phyloP scores from a whole-genome alignment of 1,139 yeast genomes.

The Sugiyamaella grinbergsii region DNA sequence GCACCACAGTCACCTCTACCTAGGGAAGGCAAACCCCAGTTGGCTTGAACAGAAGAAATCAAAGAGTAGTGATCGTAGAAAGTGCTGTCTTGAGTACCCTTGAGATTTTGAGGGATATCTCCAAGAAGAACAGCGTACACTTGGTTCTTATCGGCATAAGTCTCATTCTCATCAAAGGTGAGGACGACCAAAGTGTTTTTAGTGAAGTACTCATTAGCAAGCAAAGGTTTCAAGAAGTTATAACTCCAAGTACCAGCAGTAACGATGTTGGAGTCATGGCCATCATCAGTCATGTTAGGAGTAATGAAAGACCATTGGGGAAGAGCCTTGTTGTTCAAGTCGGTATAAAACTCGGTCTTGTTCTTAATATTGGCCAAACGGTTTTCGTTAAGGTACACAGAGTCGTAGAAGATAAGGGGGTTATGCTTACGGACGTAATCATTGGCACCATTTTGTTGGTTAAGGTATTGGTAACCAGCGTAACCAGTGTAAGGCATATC shows the following conservation, averaged over 20 bases:
- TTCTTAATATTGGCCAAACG: constrained; percentile 50
- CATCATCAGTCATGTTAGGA: constrained; percentile 55
- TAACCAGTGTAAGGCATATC: constrained; percentile 53
- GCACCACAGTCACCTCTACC: constrained; percentile 54
- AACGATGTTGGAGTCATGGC: constrained; percentile 50
- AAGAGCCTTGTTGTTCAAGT: constrained; percentile 44
- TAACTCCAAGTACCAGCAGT: constrained; percentile 51
- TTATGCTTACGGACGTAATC: constrained; percentile 55
- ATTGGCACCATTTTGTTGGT: constrained; percentile 47
- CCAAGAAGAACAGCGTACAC: constrained; percentile 51
- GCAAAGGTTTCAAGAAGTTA: constrained; percentile 47
- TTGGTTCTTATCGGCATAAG: constrained; percentile 47
- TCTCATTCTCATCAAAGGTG: constrained; percentile 53
- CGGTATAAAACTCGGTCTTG: constrained; percentile 48
- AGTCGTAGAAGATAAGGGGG: constrained; percentile 49
- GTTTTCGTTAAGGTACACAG: constrained; percentile 40
- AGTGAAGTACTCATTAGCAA: constrained; percentile 49
- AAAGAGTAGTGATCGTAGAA: constrained; percentile 55
- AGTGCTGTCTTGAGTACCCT: constrained; percentile 49
- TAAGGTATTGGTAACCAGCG: constrained; percentile 49
- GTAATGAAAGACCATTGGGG: constrained; percentile 55
- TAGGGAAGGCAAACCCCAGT: constrained; percentile 31
- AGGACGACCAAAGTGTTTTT: constrained; percentile 48
- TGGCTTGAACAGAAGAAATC: constrained; percentile 42
- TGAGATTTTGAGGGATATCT: constrained; percentile 45